These are phyloP conservation scores for Anacardium occidentale DNA, from an alignment of 345 rosid species.

Conservation along the genomic window DNA sequence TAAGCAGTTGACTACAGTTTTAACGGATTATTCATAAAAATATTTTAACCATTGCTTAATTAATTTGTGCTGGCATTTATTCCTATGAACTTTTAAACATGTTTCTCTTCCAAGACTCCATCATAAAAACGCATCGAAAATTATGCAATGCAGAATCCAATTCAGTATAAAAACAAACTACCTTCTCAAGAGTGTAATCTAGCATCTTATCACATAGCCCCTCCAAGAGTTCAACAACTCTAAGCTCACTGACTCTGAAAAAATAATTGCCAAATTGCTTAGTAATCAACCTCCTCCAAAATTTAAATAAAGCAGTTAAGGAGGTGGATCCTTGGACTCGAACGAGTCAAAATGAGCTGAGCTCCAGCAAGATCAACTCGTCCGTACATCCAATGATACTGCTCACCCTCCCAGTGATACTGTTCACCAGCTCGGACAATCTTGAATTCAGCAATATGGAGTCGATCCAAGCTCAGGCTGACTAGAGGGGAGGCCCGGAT, in stretches of 20 bases:
- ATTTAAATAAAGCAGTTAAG: no score
- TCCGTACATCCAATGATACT: no score
- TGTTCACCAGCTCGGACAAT: no score
- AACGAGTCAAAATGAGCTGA: no score
- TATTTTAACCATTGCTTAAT: not conserved
- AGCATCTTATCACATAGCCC: constrained; percentile 94
- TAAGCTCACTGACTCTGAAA: constrained; percentile 79
- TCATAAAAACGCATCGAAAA: constrained; percentile 11
- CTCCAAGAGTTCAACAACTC: constrained; percentile 88
- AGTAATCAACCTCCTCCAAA: no score
- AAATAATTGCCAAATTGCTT: not conserved
- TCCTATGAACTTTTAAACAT: not conserved
- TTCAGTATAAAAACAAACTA: constrained; percentile 19
- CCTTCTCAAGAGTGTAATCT: constrained; percentile 91
- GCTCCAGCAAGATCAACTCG: no score
- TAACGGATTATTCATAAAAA: not conserved
- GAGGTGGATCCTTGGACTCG: no score
- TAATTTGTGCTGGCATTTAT: not conserved
- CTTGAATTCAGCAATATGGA: no score
- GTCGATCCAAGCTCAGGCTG: no score
- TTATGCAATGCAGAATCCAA: constrained; percentile 3
- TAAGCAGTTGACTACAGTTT: not conserved
- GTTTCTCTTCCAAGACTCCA: not conserved
- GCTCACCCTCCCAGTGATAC: no score
- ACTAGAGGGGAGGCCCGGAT: no score